phyloP scores from a whole-genome alignment of 1,284 basidiomycete species.

The Takashimella tepidaria region DNA sequence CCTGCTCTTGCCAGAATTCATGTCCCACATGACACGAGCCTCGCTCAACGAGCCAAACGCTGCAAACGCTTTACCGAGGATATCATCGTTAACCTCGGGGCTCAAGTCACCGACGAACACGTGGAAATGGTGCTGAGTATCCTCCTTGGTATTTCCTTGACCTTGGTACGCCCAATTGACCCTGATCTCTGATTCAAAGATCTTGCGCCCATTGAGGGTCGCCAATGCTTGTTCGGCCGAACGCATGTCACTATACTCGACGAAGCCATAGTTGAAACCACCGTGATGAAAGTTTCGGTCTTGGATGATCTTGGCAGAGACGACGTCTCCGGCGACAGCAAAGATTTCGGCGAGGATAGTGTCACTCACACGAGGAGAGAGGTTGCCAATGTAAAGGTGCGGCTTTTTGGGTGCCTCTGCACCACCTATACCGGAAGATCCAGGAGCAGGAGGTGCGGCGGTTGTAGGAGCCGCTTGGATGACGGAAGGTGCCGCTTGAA shows the following conservation, averaged over 20 bases:
- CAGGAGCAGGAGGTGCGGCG: not conserved
- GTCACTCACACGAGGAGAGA: slow-evolving; percentile 76
- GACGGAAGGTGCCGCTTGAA: not conserved
- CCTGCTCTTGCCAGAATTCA: slow-evolving; percentile 93
- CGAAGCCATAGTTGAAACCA: slow-evolving; percentile 96
- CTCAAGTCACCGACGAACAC: slow-evolving; percentile 98
- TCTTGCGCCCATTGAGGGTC: slow-evolving; percentile 94
- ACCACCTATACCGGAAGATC: not conserved
- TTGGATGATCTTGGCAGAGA: slow-evolving; percentile 97
- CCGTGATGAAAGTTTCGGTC: slow-evolving; percentile 97
- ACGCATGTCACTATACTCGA: slow-evolving; percentile 95
- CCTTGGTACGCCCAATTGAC: slow-evolving; percentile 99
- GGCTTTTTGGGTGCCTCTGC: slow-evolving; percentile 53
- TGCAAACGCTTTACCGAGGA: slow-evolving; percentile 89
- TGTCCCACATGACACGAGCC: slow-evolving; percentile 99
- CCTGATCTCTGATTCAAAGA: slow-evolving; percentile 94
- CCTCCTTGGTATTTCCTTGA: slow-evolving; percentile 66
- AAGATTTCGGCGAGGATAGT: slow-evolving; percentile 87
- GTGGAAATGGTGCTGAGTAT: slow-evolving; percentile 91
- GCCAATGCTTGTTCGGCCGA: slow-evolving; percentile 93
- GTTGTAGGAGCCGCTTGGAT: slow-evolving; percentile 1
- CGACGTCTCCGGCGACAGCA: slow-evolving; percentile 88
- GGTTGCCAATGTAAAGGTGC: slow-evolving; percentile 95
- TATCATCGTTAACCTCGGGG: slow-evolving; percentile 97
- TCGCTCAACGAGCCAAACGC: slow-evolving; percentile 93